These are phyloP conservation scores for Cryptococcus sp. DNA, from an alignment of 1,284 basidiomycete species.

Conservation along the genomic window DNA sequence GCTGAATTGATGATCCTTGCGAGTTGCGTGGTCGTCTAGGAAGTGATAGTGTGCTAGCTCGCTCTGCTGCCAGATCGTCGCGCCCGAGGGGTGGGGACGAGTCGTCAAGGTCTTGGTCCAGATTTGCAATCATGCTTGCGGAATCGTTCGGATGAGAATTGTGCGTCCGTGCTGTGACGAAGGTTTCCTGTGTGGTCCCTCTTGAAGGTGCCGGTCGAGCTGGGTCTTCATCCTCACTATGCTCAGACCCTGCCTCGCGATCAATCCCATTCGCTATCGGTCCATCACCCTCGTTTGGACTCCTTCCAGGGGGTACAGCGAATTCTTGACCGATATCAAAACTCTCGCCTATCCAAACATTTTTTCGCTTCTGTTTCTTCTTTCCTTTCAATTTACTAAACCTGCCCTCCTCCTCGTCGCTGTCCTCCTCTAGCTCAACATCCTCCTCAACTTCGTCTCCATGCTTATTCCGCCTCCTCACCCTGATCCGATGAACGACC, in stretches of 20 bases:
- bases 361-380: conserved; percentile 20
- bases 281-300: background rate
- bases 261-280: background rate
- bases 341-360: conserved; percentile 40
- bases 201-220: conserved; percentile 8
- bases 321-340: conserved; percentile 45
- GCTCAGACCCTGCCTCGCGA: background rate
- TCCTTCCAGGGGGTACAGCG: background rate
- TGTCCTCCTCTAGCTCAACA: conserved; percentile 7
- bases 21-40: conserved; percentile 9
- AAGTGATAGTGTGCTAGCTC: too few relatives aligned
- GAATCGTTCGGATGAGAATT: conserved; percentile 6
- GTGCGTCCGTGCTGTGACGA: conserved; percentile 36
- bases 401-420: conserved; percentile 4
- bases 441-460: conserved; percentile 12
- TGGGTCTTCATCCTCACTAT: background rate
- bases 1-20: conserved; percentile 20
- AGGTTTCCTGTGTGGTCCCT: conserved; percentile 30
- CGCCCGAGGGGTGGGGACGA: background rate
- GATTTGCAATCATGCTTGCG: background rate
- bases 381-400: conserved; percentile 5
- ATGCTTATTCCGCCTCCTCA: conserved; percentile 9
- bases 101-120: background rate
- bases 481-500: conserved; percentile 14
- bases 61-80: background rate